Percentiles rank a stretch among this genome's conserved stretches.
Evolutionary conservation across 2,329 filamentous ascomycete species (phyloP).

Genomic region (Calonectria naviculata): DNA sequence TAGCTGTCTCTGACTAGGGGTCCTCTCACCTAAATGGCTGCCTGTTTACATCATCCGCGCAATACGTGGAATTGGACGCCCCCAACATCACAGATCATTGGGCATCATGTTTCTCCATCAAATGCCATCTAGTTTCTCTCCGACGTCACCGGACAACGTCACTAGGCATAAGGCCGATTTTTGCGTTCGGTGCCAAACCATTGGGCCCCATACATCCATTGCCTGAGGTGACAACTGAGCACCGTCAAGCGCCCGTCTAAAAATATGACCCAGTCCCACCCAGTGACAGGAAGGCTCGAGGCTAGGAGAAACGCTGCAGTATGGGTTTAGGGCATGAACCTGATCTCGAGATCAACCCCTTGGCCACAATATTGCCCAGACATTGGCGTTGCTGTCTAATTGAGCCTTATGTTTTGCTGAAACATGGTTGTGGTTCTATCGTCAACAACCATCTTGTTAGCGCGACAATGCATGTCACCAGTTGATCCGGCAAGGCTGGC

Average conservation of each 20-base stretch:
- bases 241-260: background rate
- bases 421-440: conserved; percentile 3
- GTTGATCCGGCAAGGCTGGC: background rate
- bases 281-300: background rate
- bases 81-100: background rate
- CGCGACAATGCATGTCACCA: background rate
- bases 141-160: background rate
- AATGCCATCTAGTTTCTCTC: background rate
- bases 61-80: background rate
- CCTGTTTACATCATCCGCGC: background rate
- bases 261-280: background rate
- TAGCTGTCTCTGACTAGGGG: background rate
- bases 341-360: background rate
- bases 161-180: background rate
- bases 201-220: background rate
- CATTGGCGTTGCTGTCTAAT: background rate
- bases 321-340: background rate
- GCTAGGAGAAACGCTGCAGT: background rate
- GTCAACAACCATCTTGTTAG: background rate
- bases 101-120: background rate
- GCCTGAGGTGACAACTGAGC: background rate
- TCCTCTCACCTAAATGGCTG: background rate
- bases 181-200: background rate
- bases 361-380: background rate
- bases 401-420: background rate